Evolutionary conservation across 495 filamentous ascomycete species (phyloP), one percentile per base, ranked within the genome.

Genomic region (Penicillium salamii): DNA sequence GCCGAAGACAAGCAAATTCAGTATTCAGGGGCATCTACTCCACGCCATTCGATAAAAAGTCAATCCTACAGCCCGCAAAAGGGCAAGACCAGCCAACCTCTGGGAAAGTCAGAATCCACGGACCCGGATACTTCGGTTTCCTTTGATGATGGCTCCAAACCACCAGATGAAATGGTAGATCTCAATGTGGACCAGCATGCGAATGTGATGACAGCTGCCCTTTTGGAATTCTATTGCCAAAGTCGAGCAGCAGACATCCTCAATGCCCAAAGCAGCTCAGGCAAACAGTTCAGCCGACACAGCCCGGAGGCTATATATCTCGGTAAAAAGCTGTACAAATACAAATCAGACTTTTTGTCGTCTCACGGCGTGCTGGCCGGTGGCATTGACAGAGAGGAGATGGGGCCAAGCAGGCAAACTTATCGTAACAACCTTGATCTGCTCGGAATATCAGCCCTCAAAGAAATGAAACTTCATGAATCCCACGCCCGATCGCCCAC

Each of bases 191-290:
- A 69, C 21, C 62, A 52, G n/a, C 74, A 77, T 60, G 57, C 61
- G 29, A 69, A 70, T 35, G 38, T 76, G 21, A 68, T 77, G 71
- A 76, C 72, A 5, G 58, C 72, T 20, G 65, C 74, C 2, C 47
- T 77, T 5, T 53, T 77, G 7, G 72, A 76, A 26, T 77, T 75
- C 40, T 74, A 67, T 40, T 77, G 71, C 26, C 53, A 70, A n/a
- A 70, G 54, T 42, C 68, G 68, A 36, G 74, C 74, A 15, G 70
- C 67, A 24, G 74, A 77, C 42, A 63, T 73, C 35, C 65, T 77
- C 29, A 77, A 77, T 58, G 56, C 63, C 6, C 67, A 71, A 21
- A 46, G 57, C 8, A 64, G 62, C 35, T 67, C 70, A 5, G 52
- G 51, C 15, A 52, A 50, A 41, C 51, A 40, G 19, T 75, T 63